A percentile compares a stretch with the other conserved stretches of the same genome.
Evolutionary conservation across 139 green algal genomes (phyloP).

Genomic region (Haematococcus lacustris): DNA sequence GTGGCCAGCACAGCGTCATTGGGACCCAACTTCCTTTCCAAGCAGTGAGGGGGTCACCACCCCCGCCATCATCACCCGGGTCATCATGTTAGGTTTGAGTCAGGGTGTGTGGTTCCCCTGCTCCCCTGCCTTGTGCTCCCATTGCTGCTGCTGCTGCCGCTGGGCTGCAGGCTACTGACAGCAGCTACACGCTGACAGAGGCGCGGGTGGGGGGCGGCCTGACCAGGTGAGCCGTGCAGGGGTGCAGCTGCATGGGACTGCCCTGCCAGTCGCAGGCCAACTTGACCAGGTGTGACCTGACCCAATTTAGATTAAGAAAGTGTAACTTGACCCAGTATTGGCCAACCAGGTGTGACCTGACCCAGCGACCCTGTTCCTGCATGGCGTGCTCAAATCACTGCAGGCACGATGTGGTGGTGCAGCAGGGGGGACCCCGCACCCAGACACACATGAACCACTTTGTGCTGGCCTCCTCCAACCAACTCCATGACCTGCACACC

Average conservation of each 20-base stretch:
- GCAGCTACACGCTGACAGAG: slow-evolving; percentile 73
- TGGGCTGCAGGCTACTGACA: slow-evolving; percentile 35
- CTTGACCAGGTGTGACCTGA: not conserved
- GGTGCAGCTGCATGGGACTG: not conserved
- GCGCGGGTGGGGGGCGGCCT: slow-evolving; percentile 61
- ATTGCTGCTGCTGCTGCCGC: too few relatives aligned
- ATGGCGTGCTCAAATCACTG: too few relatives aligned
- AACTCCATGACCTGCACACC: slow-evolving; percentile 95
- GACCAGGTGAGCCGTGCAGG: slow-evolving; percentile 37
- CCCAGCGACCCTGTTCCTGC: not conserved
- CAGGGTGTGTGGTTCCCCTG: too few relatives aligned
- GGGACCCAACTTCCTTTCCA: too few relatives aligned
- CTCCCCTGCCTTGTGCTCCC: too few relatives aligned
- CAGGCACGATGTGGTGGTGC: slow-evolving; percentile 9
- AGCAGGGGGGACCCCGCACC: slow-evolving; percentile 46
- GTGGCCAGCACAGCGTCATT: too few relatives aligned
- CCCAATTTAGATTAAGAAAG: not conserved
- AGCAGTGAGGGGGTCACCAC: too few relatives aligned
- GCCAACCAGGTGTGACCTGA: not conserved
- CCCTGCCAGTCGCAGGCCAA: not conserved
- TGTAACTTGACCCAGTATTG: too few relatives aligned
- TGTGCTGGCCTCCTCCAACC: slow-evolving; percentile 67
- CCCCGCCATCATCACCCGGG: too few relatives aligned
- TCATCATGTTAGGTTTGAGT: too few relatives aligned
- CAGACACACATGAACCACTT: slow-evolving; percentile 79